phyloP scores from a whole-genome alignment of 345 rosid species.

The Eucalyptus viminalis region DNA sequence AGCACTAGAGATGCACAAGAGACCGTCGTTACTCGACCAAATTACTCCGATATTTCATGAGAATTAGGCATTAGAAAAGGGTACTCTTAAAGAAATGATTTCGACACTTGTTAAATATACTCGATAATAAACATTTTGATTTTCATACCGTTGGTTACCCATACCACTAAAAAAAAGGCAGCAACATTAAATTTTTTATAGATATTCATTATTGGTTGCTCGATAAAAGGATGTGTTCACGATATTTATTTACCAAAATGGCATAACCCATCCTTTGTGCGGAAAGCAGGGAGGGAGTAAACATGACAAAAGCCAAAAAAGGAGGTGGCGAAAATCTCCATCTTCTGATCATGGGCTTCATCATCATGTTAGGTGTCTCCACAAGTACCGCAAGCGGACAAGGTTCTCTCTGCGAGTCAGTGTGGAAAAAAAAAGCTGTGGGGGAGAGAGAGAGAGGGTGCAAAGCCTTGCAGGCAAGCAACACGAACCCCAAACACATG shows the following conservation, averaged over 20 bases:
- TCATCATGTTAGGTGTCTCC: not conserved
- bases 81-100: not conserved
- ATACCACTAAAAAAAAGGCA: not conserved
- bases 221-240: not conserved
- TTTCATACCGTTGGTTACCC: rapidly evolving
- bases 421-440: not conserved
- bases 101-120: not conserved
- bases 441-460: not conserved
- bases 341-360: not conserved
- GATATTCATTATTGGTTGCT: not conserved
- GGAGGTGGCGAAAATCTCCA: not conserved
- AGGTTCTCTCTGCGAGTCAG: not conserved
- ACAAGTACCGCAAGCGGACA: not conserved
- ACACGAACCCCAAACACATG: not conserved
- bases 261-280: not conserved
- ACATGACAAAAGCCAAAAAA: not conserved
- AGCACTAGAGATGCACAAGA: not conserved
- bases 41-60: rapidly evolving
- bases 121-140: not conserved
- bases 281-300: not conserved
- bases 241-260: not conserved
- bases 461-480: not conserved
- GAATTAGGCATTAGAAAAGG: not conserved
- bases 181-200: not conserved
- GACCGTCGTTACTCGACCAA: not conserved